These are phyloP conservation scores for Sonneratia caseolaris DNA, from an alignment of 345 rosid species.

Conservation along the genomic window DNA sequence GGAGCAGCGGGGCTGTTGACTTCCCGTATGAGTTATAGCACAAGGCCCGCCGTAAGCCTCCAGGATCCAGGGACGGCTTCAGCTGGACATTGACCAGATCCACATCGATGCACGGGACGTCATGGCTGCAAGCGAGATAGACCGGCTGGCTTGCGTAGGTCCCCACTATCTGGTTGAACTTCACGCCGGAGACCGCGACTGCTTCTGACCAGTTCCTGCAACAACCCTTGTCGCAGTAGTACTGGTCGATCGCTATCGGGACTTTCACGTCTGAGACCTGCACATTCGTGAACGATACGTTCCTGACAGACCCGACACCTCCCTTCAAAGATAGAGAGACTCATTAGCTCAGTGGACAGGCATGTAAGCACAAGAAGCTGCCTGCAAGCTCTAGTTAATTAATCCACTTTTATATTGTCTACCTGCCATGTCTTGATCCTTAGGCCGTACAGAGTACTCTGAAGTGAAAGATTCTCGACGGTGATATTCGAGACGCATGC, in stretches of 20 bases:
- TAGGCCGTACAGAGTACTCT: slow-evolving; percentile 57
- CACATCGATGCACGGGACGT: slow-evolving; percentile 62
- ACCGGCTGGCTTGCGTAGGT: slow-evolving; percentile 57
- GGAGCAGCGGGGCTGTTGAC: slow-evolving; percentile 56
- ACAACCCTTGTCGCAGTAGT: slow-evolving; percentile 60
- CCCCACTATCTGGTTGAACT: slow-evolving; percentile 52
- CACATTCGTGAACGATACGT: slow-evolving; percentile 62
- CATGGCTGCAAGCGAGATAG: slow-evolving; percentile 62
- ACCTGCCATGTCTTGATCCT: slow-evolving; percentile 95
- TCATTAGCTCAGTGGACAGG: too few relatives aligned
- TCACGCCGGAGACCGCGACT: slow-evolving; percentile 56
- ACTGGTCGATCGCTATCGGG: slow-evolving; percentile 77
- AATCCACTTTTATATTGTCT: too few relatives aligned
- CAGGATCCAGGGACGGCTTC: slow-evolving; percentile 30
- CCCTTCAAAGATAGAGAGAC: slow-evolving; percentile 31
- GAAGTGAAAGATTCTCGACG: slow-evolving; percentile 45
- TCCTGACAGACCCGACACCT: slow-evolving; percentile 65
- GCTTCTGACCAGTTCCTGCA: slow-evolving; percentile 77
- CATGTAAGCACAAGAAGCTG: too few relatives aligned
- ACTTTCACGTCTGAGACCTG: slow-evolving; percentile 57
- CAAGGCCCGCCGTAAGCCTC: slow-evolving; percentile 33
- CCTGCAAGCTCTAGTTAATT: too few relatives aligned
- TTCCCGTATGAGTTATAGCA: slow-evolving; percentile 89
- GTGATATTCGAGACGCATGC: slow-evolving; percentile 68
- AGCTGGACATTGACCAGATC: slow-evolving; percentile 52